A percentile compares a stretch with the other conserved stretches of the same genome.
phyloP scores from a whole-genome alignment of 768 basidiomycete genomes.

The Vararia minispora region DNA sequence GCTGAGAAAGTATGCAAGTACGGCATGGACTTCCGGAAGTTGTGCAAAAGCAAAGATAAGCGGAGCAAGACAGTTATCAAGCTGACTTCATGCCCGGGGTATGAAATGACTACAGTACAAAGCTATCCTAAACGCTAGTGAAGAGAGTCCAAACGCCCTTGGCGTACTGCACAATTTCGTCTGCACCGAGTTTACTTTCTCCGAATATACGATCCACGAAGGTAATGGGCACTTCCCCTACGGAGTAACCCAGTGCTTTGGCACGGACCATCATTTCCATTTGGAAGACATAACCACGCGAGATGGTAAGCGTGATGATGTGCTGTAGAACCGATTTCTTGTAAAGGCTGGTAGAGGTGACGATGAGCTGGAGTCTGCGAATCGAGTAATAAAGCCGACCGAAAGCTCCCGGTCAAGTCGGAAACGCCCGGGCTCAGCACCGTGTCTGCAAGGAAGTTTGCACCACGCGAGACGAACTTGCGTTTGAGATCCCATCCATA shows the following conservation, averaged over 20 bases:
- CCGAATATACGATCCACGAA: constrained; percentile 93
- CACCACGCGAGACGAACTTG: constrained; percentile 79
- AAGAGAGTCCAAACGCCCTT: constrained; percentile 82
- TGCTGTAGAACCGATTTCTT: constrained; percentile 64
- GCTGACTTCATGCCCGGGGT: too few species aligned
- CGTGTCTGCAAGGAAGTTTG: constrained; percentile 84
- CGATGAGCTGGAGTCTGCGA: constrained; percentile 2
- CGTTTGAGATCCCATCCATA: constrained; percentile 90
- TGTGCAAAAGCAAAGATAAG: too few species aligned
- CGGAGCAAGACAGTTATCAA: too few species aligned
- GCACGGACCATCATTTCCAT: constrained; percentile 98
- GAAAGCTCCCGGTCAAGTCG: constrained; percentile 85
- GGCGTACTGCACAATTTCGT: constrained; percentile 79
- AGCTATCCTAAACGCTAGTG: constrained; percentile 42
- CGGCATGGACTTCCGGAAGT: too few species aligned
- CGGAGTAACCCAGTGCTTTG: constrained; percentile 67
- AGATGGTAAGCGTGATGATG: constrained; percentile 75
- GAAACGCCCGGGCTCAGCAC: constrained; percentile 78
- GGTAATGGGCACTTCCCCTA: constrained; percentile 89
- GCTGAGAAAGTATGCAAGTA: too few species aligned
- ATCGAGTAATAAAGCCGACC: constrained; percentile 28
- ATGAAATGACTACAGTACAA: background rate
- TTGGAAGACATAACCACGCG: constrained; percentile 92
- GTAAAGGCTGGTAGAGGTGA: constrained; percentile 47
- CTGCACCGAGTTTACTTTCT: constrained; percentile 83